Conservation (phyloP, 208 protist genomes). For the Leishmania braziliensis region DNA sequence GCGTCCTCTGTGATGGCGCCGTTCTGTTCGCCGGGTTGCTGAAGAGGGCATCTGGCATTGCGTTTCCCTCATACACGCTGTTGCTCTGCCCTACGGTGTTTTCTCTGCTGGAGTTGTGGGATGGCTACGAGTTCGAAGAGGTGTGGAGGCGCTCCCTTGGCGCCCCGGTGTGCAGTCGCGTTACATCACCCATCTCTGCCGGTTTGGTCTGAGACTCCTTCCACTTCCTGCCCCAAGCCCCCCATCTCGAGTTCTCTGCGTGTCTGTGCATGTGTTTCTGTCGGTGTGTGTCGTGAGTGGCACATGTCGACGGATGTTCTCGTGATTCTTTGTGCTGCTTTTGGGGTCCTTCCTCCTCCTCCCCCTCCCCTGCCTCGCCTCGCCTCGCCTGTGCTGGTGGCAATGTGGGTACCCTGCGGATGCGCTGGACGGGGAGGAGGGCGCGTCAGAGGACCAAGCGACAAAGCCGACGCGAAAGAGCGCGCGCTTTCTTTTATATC, state of each 20-base stretch:
- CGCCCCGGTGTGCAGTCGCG: conserved; percentile 5
- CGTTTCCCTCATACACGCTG: conserved; percentile 70
- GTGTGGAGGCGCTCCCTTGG: conserved; percentile 30
- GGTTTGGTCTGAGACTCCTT: conserved; percentile 16
- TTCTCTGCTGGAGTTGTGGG: conserved; percentile 74
- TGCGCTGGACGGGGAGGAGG: too few species aligned
- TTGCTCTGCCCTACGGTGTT: conserved; percentile 80
- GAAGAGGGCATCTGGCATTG: conserved; percentile 45
- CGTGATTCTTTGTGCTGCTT: not conserved
- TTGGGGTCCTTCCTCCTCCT: not conserved
- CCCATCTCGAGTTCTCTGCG: not conserved
- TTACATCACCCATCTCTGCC: conserved; percentile 14
- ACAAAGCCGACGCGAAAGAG: too few species aligned
- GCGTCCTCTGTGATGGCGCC: conserved; percentile 53
- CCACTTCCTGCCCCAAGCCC: not conserved
- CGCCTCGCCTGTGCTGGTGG: not conserved
- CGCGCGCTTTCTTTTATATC: not conserved
- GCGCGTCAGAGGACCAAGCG: too few species aligned
- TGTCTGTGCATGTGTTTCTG: conserved; percentile 8
- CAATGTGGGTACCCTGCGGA: not conserved
- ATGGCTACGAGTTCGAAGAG: conserved; percentile 73
- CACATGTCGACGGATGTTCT: too few species aligned
- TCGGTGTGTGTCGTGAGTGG: too few species aligned
- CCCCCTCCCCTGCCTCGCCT: not conserved
- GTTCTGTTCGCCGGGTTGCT: conserved; percentile 57